A percentile compares a stretch with the other conserved stretches of the same genome.
Evolutionary conservation across 1,139 yeast species (phyloP).

Genomic region (Magnusiomyces clavatus): DNA sequence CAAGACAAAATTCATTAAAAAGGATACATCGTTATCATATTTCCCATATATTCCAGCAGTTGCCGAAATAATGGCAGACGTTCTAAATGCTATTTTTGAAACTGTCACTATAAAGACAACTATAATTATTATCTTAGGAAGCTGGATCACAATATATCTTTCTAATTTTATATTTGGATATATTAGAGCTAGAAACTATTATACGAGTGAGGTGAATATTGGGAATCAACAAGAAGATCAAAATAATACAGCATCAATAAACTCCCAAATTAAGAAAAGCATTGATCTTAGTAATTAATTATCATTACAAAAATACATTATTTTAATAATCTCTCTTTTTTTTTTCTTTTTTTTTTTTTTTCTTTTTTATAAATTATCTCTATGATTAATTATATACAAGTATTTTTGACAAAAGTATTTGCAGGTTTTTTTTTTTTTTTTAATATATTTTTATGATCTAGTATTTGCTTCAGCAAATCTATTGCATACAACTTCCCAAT

Average conservation of each 20-base stretch:
- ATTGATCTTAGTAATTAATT: background rate
- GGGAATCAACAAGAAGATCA: background rate
- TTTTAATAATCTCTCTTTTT: background rate
- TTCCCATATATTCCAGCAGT: conserved; percentile 3
- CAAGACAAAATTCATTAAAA: conserved; percentile 4
- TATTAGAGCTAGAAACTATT: conserved; percentile 23
- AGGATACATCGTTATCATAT: background rate
- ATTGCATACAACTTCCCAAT: conserved; percentile 67
- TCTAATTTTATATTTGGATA: conserved; percentile 40
- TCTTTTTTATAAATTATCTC: background rate
- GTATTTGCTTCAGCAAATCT: background rate
- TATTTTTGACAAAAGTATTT: background rate
- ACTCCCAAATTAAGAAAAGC: background rate
- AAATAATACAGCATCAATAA: background rate
- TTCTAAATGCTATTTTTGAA: conserved; percentile 62
- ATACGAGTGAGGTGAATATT: too few relatives aligned
- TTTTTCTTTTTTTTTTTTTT: background rate
- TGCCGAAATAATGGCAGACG: conserved; percentile 72
- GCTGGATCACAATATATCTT: conserved; percentile 26
- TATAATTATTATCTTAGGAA: conserved; percentile 29
- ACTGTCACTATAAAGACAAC: conserved; percentile 66
- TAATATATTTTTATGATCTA: background rate
- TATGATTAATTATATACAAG: background rate
- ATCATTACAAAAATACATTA: too few relatives aligned
- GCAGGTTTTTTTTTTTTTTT: background rate